Conservation (phyloP, 768 basidiomycete genomes). For the Lentinus tigrinus region DNA sequence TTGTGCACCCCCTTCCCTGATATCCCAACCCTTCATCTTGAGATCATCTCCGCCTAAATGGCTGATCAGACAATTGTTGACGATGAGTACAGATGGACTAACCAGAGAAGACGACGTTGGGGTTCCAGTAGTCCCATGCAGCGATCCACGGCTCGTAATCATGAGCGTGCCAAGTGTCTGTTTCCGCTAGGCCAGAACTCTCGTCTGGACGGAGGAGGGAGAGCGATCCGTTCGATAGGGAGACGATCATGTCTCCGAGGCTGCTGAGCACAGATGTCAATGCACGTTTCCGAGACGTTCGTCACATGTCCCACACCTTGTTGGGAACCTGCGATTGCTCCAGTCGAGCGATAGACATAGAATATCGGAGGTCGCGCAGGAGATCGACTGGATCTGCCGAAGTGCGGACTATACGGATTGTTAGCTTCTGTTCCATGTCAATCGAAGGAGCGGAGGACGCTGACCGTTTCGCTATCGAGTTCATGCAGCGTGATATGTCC, state of each 20-base stretch:
- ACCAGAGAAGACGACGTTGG: conserved; percentile 84
- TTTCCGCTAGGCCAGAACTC: conserved; percentile 42
- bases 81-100: conserved; percentile 11
- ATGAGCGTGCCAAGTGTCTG: conserved; percentile 79
- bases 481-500: conserved; percentile 69
- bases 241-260: conserved; percentile 66
- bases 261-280: conserved; percentile 33
- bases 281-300: neutral
- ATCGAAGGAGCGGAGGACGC: neutral
- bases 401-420: conserved; percentile 24
- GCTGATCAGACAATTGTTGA: too few relatives aligned
- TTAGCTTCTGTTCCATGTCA: neutral
- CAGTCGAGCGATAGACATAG: conserved; percentile 94
- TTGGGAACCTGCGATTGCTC: conserved; percentile 65
- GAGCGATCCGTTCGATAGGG: conserved; percentile 78
- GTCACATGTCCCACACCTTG: conserved; percentile 37
- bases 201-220: conserved; percentile 57
- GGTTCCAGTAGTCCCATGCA: conserved; percentile 87
- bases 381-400: conserved; percentile 39
- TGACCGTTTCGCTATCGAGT: conserved; percentile 51
- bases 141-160: conserved; percentile 94
- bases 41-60: conserved; percentile 87
- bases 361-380: conserved; percentile 50
- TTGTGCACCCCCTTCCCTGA: conserved; percentile 55
- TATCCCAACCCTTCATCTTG: conserved; percentile 88